Base-by-base conservation (phyloP, 2,329 filamentous ascomycete genomes). In the Cytospora leucostoma region DNA sequence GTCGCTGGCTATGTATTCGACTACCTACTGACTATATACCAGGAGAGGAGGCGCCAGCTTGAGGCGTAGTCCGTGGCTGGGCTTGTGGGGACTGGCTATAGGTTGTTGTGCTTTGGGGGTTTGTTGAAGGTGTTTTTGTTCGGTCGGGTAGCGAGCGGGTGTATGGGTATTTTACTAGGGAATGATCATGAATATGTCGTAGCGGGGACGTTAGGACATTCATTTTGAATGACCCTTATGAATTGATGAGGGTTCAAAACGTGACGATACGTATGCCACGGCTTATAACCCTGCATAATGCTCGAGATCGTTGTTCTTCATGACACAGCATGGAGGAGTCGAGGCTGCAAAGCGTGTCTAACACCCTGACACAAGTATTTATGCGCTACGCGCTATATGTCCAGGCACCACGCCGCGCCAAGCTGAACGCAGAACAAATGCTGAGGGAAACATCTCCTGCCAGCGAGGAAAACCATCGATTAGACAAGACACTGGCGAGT, bases 1-100 rank as follows among this genome's bases (percentile, higher is more conserved):
- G 69, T 84, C 4, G 78, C 80, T 0, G 73, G 76, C 66, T 66
- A 68, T 37, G 69, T 83, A 3, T 66, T 82, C 15, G 65, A 44
- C 7, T 76, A 74, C 69, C 64, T 84, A 35, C 35, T 68, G 8
- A 34, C 58, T 6, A 63, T 72, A 37, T 60, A 70, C 52, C 62
- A 44, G 13, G 60, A 71, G 59, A 66, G 68, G 50, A 66, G 74
- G 60, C 57, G 66, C 11, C 53, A 61, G 57, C 55, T 68, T 10
- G 59, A 63, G 32, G 47, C 19, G n/a, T 37, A 71, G 51, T 6
- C 69, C 35, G 58, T 34, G 19, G 8, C n/a, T n/a, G n/a, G n/a
- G n/a, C 8, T 55, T 3, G 7, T 59, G 11, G 47, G 17, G 40
- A n/a, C 7, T 17, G n/a, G 21, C 11, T 4, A 19, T 47, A 7